Conservation (phyloP, 805 yeast genomes). For the Candida golubevii region DNA sequence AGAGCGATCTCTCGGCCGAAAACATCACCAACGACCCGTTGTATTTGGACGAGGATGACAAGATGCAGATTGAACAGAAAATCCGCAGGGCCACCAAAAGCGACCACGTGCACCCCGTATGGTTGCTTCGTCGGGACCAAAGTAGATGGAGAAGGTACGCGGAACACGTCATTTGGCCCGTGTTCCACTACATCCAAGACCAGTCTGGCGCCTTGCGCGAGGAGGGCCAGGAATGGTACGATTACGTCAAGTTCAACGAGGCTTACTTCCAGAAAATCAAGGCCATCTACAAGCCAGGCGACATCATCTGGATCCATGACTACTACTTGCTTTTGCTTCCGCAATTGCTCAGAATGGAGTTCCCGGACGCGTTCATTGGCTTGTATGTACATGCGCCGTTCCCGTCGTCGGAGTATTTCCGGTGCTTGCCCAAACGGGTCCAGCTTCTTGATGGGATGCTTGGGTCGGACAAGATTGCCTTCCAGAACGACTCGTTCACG, state of each 20-base stretch:
- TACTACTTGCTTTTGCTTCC: conserved; percentile 80
- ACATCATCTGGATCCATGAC: conserved; percentile 89
- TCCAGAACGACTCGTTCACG: conserved; percentile 82
- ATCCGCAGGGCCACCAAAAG: conserved; percentile 45
- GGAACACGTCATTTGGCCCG: conserved; percentile 89
- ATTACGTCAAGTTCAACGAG: conserved; percentile 86
- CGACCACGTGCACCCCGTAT: conserved; percentile 72
- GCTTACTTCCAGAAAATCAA: conserved; percentile 79
- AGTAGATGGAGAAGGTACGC: conserved; percentile 85
- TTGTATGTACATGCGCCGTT: conserved; percentile 87
- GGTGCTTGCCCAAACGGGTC: conserved; percentile 79
- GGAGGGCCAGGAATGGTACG: conserved; percentile 75
- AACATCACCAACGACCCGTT: conserved; percentile 52
- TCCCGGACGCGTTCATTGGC: conserved; percentile 71
- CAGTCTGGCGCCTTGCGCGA: conserved; percentile 64
- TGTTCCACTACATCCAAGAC: conserved; percentile 86
- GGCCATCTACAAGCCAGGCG: conserved; percentile 78
- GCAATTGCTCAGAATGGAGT: conserved; percentile 71
- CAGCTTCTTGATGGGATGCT: conserved; percentile 85
- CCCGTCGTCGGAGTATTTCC: conserved; percentile 90
- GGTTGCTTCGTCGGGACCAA: conserved; percentile 79
- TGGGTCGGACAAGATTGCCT: conserved; percentile 81
- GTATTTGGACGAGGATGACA: conserved; percentile 54
- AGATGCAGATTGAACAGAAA: conserved; percentile 43
- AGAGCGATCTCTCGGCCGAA: conserved; percentile 20